A percentile compares a stretch with the other conserved stretches of the same genome.
phyloP scores from a whole-genome alignment of 1,284 basidiomycete species.

The Lignosus rhinocerotis region DNA sequence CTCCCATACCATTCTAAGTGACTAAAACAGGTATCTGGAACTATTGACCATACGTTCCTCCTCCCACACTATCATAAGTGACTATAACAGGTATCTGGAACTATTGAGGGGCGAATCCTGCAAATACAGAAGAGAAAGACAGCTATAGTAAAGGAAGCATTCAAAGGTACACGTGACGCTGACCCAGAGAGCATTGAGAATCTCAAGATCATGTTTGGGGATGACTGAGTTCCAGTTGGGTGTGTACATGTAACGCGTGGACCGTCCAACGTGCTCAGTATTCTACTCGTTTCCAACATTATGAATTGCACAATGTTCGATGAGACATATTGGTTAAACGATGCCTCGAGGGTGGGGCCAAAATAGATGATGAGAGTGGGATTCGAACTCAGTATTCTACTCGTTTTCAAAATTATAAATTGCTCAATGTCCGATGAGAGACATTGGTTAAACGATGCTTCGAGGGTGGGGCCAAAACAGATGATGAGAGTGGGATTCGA shows the following conservation, averaged over 20 bases:
- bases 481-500: constrained; percentile 41
- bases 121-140: constrained; percentile 90
- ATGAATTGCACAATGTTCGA: too few relatives aligned
- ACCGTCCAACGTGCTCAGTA: too few relatives aligned
- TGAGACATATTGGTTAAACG: too few relatives aligned
- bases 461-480: too few relatives aligned
- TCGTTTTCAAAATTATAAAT: too few relatives aligned
- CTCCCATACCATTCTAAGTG: neutral
- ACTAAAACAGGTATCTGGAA: too few relatives aligned
- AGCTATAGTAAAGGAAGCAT: constrained; percentile 81
- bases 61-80: neutral
- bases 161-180: constrained; percentile 50
- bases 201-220: constrained; percentile 74
- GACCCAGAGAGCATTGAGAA: constrained; percentile 77
- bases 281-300: too few relatives aligned
- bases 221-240: constrained; percentile 21
- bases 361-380: constrained; percentile 32
- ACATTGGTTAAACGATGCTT: too few relatives aligned
- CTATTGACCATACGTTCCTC: neutral
- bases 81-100: constrained; percentile 57
- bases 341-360: too few relatives aligned
- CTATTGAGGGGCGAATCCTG: constrained; percentile 80
- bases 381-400: constrained; percentile 42
- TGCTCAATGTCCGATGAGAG: too few relatives aligned
- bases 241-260: too few relatives aligned